phyloP scores from a whole-genome alignment of 163 green algal genomes.

The Scenedesmus sp. region DNA sequence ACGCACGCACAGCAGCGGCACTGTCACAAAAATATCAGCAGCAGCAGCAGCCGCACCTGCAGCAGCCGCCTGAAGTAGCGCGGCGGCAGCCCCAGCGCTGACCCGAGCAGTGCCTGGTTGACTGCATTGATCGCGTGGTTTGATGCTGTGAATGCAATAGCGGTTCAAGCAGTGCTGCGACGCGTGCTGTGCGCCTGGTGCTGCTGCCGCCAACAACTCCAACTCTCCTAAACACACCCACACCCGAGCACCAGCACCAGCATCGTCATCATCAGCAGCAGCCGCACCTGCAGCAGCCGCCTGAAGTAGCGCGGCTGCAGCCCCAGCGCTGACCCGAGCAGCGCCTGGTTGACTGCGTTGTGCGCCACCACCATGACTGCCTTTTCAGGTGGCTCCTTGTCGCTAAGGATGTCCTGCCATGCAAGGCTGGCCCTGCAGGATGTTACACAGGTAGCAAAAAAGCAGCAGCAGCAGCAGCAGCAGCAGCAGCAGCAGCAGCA shows the following conservation, averaged over 20 bases:
- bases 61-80: slow-evolving; percentile 83
- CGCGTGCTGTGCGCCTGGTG: background rate
- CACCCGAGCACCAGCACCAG: too few species aligned
- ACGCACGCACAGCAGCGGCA: too few species aligned
- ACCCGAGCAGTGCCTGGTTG: slow-evolving; percentile 93
- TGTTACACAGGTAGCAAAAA: too few species aligned
- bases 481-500: too few species aligned
- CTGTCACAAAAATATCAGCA: background rate
- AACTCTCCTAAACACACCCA: background rate
- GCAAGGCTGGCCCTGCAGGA: slow-evolving; percentile 78
- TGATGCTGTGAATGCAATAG: too few species aligned
- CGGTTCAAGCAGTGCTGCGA: too few species aligned
- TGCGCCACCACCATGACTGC: slow-evolving; percentile 92
- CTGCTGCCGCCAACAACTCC: background rate
- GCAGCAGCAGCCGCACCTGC: slow-evolving; percentile 44
- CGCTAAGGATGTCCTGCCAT: slow-evolving; percentile 80
- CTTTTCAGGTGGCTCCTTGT: slow-evolving; percentile 33
- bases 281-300: slow-evolving; percentile 64
- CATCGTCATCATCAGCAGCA: background rate
- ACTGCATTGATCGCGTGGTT: slow-evolving; percentile 83
- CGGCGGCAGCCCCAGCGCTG: slow-evolving; percentile 83
- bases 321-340: slow-evolving; percentile 90
- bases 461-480: too few species aligned
- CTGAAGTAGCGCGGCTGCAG: slow-evolving; percentile 85
- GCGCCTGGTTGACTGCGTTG: slow-evolving; percentile 97